Evolutionary conservation across 2,329 filamentous ascomycete species (phyloP), one percentile per base, ranked within the genome.

Genomic region (Aureobasidium sp.): DNA sequence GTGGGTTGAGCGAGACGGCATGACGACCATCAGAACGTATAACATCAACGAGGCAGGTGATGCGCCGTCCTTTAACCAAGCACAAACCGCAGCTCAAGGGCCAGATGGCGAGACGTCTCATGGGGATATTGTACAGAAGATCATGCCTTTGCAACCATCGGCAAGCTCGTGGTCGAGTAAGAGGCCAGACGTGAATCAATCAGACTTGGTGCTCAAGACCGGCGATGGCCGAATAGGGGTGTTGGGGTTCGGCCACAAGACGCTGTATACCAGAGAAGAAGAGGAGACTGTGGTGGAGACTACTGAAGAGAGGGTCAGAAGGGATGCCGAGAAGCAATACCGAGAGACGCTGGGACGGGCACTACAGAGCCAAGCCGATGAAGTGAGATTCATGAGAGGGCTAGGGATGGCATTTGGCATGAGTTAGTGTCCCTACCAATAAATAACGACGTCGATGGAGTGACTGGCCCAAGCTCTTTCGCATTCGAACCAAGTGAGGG

Each of bases 1-100:
- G 72, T 97, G 93, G 92, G 85, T 95, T 48, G 93, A 97, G 74
- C 82, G 92, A 39, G 91, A 97, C 70, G 91, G 89, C 0, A 77
- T 75, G 41, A 78, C 78, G 9, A 75, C 80, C 29, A 78, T 86
- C 5, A 77, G 84, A 15, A 76, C 77, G 0, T 81, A 82, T 72
- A 85, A 85, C 66, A 80, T 87, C 70, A 86, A 85, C 63, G 74
- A 77, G 1, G 56, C 27, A 1, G 42, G 58, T 2, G 47, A 44
- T 3, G 27, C 59, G 15, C 45, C 63, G 1, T 62, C 57, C 8
- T 65, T 65, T 29, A 65, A 60, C 20, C 61, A 53, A 52, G 52
- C 27, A 27, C 56, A 41, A 39, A 64, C 34, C 34, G 5, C 51
- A 14, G 47, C 65, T 11, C 64, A 67, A 25, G 66, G 68, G 20